Percentiles rank a stretch among this genome's conserved stretches.
These are phyloP conservation scores for Coprinopsis strossmayeri DNA, from an alignment of 768 basidiomycete genomes.

Conservation along the genomic window DNA sequence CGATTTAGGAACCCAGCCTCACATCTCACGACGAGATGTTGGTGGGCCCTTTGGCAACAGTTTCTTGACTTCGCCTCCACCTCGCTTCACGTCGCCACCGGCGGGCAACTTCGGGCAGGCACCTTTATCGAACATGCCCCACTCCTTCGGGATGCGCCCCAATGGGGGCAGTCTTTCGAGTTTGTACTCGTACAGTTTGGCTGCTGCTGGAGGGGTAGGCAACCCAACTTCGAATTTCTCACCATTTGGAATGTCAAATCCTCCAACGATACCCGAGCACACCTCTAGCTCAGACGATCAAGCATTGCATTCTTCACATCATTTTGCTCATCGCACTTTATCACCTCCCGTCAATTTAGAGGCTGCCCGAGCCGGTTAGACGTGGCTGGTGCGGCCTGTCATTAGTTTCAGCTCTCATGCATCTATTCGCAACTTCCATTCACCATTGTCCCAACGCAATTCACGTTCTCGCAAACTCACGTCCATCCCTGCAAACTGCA, in stretches of 20 bases:
- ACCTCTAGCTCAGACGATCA: conserved; percentile 24
- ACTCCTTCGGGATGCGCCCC: conserved; percentile 30
- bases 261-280: conserved; percentile 32
- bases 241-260: conserved; percentile 29
- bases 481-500: conserved; percentile 11
- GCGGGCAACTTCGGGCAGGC: conserved; percentile 18
- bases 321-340: conserved; percentile 25
- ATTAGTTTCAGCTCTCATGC: conserved; percentile 10
- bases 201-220: conserved; percentile 16
- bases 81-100: conserved; percentile 34
- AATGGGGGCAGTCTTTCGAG: conserved; percentile 16
- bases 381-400: conserved; percentile 11
- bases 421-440: conserved; percentile 16
- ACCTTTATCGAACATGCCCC: conserved; percentile 24
- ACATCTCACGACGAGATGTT: conserved; percentile 14
- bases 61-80: conserved; percentile 38
- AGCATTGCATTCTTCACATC: conserved; percentile 26
- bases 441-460: conserved; percentile 14
- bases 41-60: conserved; percentile 19
- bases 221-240: conserved; percentile 23
- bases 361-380: conserved; percentile 39
- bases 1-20: conserved; percentile 14
- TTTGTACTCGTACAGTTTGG: conserved; percentile 22
- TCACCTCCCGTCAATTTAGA: conserved; percentile 34
- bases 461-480: conserved; percentile 11